A percentile compares a stretch with the other conserved stretches of the same genome.
These are phyloP conservation scores for Inonotus hispidus DNA, from an alignment of 1,284 basidiomycete species.

Conservation along the genomic window DNA sequence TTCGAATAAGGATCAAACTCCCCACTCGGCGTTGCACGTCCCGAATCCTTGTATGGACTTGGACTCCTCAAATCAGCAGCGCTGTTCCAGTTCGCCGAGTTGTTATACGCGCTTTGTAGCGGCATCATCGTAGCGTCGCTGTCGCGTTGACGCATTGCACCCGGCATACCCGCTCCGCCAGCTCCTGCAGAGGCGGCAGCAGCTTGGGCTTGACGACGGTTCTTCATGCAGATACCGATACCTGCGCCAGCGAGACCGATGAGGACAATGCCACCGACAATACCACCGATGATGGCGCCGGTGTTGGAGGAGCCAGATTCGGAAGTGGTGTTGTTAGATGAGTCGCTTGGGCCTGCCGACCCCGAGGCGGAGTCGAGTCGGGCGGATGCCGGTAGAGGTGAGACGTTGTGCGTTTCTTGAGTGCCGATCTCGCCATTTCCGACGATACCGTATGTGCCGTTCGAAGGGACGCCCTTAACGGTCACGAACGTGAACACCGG, in stretches of 20 bases:
- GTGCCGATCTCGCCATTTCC: constrained; percentile 74
- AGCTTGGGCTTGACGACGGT: constrained; percentile 37
- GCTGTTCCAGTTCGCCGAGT: constrained; percentile 11
- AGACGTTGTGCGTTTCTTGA: constrained; percentile 47
- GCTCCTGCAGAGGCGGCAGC: constrained; percentile 1
- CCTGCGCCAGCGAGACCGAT: constrained; percentile 45
- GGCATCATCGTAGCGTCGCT: constrained; percentile 17
- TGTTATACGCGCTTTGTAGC: constrained; percentile 5
- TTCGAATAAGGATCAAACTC: constrained; percentile 18
- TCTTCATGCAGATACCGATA: constrained; percentile 41
- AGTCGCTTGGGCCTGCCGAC: constrained; percentile 28
- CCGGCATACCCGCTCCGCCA: background rate
- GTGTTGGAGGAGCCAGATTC: constrained; percentile 26
- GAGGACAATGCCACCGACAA: constrained; percentile 44
- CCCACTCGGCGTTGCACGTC: constrained; percentile 6
- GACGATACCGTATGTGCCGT: constrained; percentile 69
- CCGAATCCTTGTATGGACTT: constrained; percentile 17
- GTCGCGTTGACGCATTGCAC: constrained; percentile 14
- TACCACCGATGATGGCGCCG: constrained; percentile 44
- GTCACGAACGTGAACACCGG: constrained; percentile 80
- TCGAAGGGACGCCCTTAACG: constrained; percentile 78
- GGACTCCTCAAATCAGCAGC: background rate
- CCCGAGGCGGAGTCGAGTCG: constrained; percentile 38
- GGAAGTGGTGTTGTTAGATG: constrained; percentile 19
- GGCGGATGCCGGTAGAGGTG: constrained; percentile 49